Base-by-base conservation (phyloP, 768 basidiomycete genomes). In the Mycena pura region DNA sequence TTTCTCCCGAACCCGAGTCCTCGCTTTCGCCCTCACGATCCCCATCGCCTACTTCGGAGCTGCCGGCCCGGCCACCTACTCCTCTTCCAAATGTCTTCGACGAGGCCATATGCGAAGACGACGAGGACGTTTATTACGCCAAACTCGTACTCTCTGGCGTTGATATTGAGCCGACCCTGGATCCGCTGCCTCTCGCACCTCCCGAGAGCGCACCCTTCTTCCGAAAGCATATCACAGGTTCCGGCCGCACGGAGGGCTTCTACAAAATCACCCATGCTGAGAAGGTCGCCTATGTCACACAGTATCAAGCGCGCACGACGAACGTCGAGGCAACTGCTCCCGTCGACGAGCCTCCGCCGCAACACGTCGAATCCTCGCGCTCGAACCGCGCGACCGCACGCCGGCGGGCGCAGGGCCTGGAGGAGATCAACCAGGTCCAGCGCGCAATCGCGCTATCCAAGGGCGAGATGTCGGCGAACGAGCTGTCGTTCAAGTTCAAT, bases 401-500 rank as follows among this genome's bases (percentile, higher is more conserved):
- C 3, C 87, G 94, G 25, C 89, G 95, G 57, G 96, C 93, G 0
- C 90, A 92, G 67, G 96, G 95, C 1, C 78, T 99, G 71, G 96
- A 99, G 71, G 93, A 96, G 78, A 92, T 96, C 78, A 93, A 96
- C 70, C 89, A 95, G 72, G 88, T 96, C 48, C 91, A 96, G 72
- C 84, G 86, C 25, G 90, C 88, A 21, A 88, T 89, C 47, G 89
- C 87, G 22, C 72, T 92, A 61, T 91, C 88, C 54, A 90, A 89
- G 76, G 82, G 89, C 64, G 90, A 92, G 76, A 85, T 85, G 3
- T 84, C 86, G 3, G 85, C 88, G 22, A 86, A 80, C 50, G 85
- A 93, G 72, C 73, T 92, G 40, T 81, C 79, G n/a, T 91, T 97
- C 82, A 96, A 97, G 80, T 99, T 99, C 82, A 99, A 99, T 74